Base-by-base conservation (phyloP, 176 grass and related monocot genomes). In the Triticum turgidum region DNA sequence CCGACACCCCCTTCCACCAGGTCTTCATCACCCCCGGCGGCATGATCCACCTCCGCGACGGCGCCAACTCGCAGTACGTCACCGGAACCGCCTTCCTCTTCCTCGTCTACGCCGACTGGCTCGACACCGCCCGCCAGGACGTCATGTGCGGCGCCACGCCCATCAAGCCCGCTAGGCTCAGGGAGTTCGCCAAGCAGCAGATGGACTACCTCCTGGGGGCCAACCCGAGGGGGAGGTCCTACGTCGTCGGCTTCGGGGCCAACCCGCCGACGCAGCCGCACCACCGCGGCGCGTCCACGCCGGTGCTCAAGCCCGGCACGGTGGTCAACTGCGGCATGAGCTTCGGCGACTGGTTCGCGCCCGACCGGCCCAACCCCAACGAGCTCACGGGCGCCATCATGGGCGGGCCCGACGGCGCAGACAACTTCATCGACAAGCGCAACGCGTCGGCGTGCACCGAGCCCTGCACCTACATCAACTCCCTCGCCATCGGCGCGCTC, bases 1-100 rank as follows among this genome's bases (percentile, higher is more conserved):
- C 97, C 2, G 97, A 96, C 51, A 99, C 85, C 61, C 65, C 92
- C 12, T 94, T 91, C 87, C 88, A 92, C 76, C 97, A 96, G 87
- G 82, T 96, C 4, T 93, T 87, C 87, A 87, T 94, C 54, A 89
- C 97, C 45, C 92, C 94, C 37, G 97, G 97, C 44, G 97, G 97
- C 72, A 38, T 94, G 77, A 86, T 99, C 90, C 93, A 99, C 93
- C 94, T 99, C 33, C 90, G 94, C 61, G 94, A 96, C 68, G 97
- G 97, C 81, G 97, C 97, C 80, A 99, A 99, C 84, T 80, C 97
- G 8, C 97, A 99, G 82, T 96, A 99, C 79, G 97, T 91, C 1
- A 99, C 97, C 5, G 20, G 87, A 77, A 91, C 94, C 7, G 82
- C 97, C 9, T 99, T 99, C 82, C 88, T 99, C 52, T 89, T 99